Evolutionary conservation across 2,329 filamentous ascomycete genomes (phyloP).

Genomic region (Exophiala mesophila): DNA sequence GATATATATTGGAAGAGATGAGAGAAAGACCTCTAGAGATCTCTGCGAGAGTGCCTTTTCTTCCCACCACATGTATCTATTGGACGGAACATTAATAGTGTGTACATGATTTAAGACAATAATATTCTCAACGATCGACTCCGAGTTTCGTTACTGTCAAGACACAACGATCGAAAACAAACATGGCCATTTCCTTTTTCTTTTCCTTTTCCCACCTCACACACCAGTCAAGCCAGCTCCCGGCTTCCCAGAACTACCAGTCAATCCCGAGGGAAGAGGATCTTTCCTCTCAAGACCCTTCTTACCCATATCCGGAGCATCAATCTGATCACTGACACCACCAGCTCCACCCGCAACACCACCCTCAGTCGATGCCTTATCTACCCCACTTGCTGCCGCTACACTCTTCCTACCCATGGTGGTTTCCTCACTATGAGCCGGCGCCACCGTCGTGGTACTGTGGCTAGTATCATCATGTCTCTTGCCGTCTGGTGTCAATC

Average conservation of each 20-base stretch:
- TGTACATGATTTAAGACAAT: too few relatives aligned
- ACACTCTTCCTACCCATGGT: slow-evolving; percentile 3
- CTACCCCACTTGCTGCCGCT: not conserved
- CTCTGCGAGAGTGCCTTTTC: too few relatives aligned
- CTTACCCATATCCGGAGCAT: slow-evolving; percentile 5
- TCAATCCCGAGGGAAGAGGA: slow-evolving; percentile 2
- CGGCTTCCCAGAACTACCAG: slow-evolving; percentile 6
- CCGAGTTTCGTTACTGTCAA: too few relatives aligned
- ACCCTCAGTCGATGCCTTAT: slow-evolving; percentile 1
- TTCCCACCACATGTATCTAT: too few relatives aligned
- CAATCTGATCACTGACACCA: slow-evolving; percentile 16
- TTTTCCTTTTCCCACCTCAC: too few relatives aligned
- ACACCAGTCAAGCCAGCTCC: slow-evolving; percentile 11
- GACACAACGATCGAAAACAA: too few relatives aligned
- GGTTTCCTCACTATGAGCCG: slow-evolving; percentile 6
- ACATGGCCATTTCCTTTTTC: too few relatives aligned
- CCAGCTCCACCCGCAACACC: not conserved
- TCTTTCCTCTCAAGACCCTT: slow-evolving; percentile 19
- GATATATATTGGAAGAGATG: too few relatives aligned
- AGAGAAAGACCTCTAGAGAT: too few relatives aligned
- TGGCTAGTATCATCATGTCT: slow-evolving; percentile 9
- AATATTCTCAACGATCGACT: too few relatives aligned
- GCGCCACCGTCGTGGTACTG: slow-evolving; percentile 1
- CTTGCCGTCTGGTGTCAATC: slow-evolving; percentile 22
- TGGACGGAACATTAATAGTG: too few relatives aligned